Percentiles rank a stretch among this genome's conserved stretches.
Evolutionary conservation across 805 yeast genomes (phyloP).

Genomic region (Yarrowia hollandica): DNA sequence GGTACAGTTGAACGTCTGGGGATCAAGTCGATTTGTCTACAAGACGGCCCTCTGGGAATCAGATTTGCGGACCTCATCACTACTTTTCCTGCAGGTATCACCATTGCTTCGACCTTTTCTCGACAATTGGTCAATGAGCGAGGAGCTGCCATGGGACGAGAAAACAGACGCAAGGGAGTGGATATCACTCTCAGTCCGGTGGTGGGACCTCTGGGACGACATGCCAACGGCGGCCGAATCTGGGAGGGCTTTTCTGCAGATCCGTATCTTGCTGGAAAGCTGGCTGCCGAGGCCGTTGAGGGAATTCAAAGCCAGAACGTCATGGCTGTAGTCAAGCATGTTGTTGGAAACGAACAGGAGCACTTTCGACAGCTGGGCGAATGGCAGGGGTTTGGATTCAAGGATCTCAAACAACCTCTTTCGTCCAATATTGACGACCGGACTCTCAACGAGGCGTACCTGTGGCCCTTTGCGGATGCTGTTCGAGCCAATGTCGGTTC

Average conservation of each 20-base stretch:
- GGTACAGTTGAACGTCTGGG: slow-evolving; percentile 58
- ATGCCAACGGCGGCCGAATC: slow-evolving; percentile 64
- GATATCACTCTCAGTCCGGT: slow-evolving; percentile 58
- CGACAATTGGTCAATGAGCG: slow-evolving; percentile 52
- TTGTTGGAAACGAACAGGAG: slow-evolving; percentile 64
- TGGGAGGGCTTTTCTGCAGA: slow-evolving; percentile 67
- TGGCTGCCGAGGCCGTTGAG: slow-evolving; percentile 52
- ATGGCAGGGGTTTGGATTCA: slow-evolving; percentile 45
- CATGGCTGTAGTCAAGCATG: slow-evolving; percentile 56
- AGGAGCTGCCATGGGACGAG: slow-evolving; percentile 59
- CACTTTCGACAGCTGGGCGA: slow-evolving; percentile 56
- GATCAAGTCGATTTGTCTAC: slow-evolving; percentile 57
- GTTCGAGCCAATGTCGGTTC: slow-evolving; percentile 61
- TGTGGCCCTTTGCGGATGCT: slow-evolving; percentile 69
- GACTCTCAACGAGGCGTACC: slow-evolving; percentile 59
- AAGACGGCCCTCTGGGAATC: slow-evolving; percentile 65
- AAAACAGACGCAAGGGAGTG: slow-evolving; percentile 55
- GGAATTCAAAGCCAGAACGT: slow-evolving; percentile 63
- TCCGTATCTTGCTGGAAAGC: slow-evolving; percentile 59
- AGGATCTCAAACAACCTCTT: slow-evolving; percentile 43
- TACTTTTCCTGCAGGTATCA: slow-evolving; percentile 59
- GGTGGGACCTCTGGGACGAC: slow-evolving; percentile 60
- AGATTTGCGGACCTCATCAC: slow-evolving; percentile 56
- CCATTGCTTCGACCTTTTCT: slow-evolving; percentile 60
- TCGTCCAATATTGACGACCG: slow-evolving; percentile 60